Conservation (phyloP, 345 rosid species). For the Carallia pectinifolia region DNA sequence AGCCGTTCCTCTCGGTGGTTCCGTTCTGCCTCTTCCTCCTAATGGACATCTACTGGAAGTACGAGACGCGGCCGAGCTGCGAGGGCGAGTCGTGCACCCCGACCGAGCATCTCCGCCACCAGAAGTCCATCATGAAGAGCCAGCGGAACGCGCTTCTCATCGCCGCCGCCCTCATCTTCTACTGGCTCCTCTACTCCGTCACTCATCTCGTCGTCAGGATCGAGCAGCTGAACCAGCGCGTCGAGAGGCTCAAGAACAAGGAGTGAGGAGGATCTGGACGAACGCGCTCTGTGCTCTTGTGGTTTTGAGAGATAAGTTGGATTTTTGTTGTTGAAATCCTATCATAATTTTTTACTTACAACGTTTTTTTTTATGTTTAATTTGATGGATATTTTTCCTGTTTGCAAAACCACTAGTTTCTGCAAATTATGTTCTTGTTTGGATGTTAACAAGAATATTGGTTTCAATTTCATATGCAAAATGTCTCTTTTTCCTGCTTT, state of each 20-base stretch:
- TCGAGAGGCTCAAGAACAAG: conserved; percentile 64
- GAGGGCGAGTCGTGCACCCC: conserved; percentile 75
- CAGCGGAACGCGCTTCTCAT: conserved; percentile 83
- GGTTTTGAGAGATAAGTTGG: too few relatives aligned
- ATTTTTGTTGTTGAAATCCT: too few relatives aligned
- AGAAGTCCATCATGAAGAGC: conserved; percentile 88
- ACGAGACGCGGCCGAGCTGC: conserved; percentile 77
- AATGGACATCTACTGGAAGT: conserved; percentile 94
- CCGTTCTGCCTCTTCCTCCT: conserved; percentile 83
- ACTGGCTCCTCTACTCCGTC: conserved; percentile 83
- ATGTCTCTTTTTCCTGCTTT: too few relatives aligned
- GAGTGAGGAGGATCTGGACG: background rate
- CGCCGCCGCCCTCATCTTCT: conserved; percentile 68
- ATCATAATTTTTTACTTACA: too few relatives aligned
- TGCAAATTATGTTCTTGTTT: too few relatives aligned
- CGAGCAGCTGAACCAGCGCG: conserved; percentile 64
- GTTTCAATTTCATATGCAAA: too few relatives aligned
- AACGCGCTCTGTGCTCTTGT: too few relatives aligned
- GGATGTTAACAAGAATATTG: too few relatives aligned
- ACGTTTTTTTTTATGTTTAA: too few relatives aligned
- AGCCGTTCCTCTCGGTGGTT: conserved; percentile 82
- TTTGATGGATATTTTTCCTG: too few relatives aligned
- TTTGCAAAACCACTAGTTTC: too few relatives aligned
- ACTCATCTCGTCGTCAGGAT: conserved; percentile 62
- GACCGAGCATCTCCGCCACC: conserved; percentile 78